These are phyloP conservation scores for Mycosphaerella arachidis DNA, from an alignment of 2,329 filamentous ascomycete species.

Conservation along the genomic window DNA sequence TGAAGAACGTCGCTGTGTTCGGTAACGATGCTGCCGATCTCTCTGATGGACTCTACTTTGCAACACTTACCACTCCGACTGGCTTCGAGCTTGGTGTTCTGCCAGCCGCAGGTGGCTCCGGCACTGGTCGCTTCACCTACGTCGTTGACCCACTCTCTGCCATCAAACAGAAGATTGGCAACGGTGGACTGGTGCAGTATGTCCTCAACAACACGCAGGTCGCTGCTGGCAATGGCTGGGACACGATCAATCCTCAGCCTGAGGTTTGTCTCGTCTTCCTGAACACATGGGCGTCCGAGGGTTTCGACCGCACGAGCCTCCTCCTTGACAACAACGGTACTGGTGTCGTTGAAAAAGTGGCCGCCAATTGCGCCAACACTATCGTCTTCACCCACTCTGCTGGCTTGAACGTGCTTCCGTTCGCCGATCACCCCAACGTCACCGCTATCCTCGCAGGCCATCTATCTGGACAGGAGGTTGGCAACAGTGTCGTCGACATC, in stretches of 20 bases:
- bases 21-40: constrained; percentile 46
- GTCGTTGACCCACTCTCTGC: constrained; percentile 41
- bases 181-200: constrained; percentile 43
- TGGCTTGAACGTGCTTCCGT: constrained; percentile 39
- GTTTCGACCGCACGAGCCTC: constrained; percentile 40
- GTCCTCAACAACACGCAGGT: constrained; percentile 38
- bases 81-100: constrained; percentile 45
- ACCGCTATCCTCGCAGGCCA: constrained; percentile 40
- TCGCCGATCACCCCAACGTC: constrained; percentile 35
- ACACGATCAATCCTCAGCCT: constrained; percentile 41
- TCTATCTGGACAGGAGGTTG: constrained; percentile 39
- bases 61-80: constrained; percentile 18
- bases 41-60: constrained; percentile 47
- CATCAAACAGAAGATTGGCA: constrained; percentile 35
- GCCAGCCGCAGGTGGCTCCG: constrained; percentile 39
- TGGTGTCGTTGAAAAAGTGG: constrained; percentile 27
- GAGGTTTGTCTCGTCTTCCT: constrained; percentile 55
- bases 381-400: constrained; percentile 30
- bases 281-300: constrained; percentile 51
- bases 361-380: constrained; percentile 28
- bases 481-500: constrained; percentile 41
- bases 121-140: constrained; percentile 38
- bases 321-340: constrained; percentile 42
- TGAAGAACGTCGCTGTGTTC: constrained; percentile 47
- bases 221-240: constrained; percentile 11